Conservation (phyloP, 2,329 filamentous ascomycete species). For the Elsinoe ampelina region DNA sequence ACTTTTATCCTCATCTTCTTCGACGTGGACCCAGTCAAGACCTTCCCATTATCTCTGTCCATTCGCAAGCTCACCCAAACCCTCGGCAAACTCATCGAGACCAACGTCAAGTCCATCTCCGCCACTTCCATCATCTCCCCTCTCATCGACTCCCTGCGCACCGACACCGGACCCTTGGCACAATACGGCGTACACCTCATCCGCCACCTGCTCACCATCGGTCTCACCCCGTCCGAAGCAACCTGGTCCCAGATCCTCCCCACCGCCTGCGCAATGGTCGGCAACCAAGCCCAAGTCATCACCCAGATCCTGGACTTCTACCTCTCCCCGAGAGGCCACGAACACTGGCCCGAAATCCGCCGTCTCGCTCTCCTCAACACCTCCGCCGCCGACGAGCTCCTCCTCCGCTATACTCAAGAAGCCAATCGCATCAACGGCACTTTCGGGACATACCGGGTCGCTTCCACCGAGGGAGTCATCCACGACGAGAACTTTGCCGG, state of each 20-base stretch:
- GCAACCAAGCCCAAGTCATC: conserved; percentile 40
- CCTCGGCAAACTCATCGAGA: no score
- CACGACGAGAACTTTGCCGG: conserved; percentile 22
- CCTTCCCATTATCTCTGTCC: no score
- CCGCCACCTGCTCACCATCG: no score
- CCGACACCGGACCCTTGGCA: no score
- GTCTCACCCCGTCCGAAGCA: no score
- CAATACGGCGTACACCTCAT: no score
- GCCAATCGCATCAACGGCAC: conserved; percentile 36
- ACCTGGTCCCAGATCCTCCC: neutral
- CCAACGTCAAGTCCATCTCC: no score
- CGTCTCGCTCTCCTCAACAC: conserved; percentile 38
- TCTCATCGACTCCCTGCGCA: no score
- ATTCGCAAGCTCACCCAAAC: no score
- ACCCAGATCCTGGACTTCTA: conserved; percentile 17
- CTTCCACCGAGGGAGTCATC: conserved; percentile 27
- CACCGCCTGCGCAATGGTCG: neutral
- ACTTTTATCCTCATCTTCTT: no score
- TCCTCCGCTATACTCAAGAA: conserved; percentile 44
- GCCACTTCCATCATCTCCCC: no score
- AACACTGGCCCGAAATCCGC: conserved; percentile 37
- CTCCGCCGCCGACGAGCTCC: conserved; percentile 37
- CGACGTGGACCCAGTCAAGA: no score
- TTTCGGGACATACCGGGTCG: conserved; percentile 32
- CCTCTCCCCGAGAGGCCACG: conserved; percentile 21